Evolutionary conservation across 345 rosid species (phyloP).

Genomic region (Brassica carinata): DNA sequence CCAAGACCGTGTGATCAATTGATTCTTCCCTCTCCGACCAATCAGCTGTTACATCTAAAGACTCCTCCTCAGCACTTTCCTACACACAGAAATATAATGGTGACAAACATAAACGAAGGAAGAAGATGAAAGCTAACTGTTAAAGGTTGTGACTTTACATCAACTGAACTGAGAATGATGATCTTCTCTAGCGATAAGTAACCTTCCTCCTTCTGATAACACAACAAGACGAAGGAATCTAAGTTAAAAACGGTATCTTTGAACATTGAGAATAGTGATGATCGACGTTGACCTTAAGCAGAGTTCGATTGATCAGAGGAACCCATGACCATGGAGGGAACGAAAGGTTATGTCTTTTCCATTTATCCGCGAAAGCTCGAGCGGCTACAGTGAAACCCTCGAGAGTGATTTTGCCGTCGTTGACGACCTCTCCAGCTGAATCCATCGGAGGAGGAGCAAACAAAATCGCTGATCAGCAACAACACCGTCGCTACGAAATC

Average conservation of each 20-base stretch:
- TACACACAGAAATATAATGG: background rate
- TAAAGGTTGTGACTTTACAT: slow-evolving; percentile 40
- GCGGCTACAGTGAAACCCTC: slow-evolving; percentile 55
- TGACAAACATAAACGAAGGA: slow-evolving; percentile 13
- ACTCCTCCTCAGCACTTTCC: slow-evolving; percentile 37
- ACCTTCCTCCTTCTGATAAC: slow-evolving; percentile 45
- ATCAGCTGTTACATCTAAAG: slow-evolving; percentile 33
- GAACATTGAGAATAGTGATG: background rate
- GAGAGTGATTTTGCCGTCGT: slow-evolving; percentile 61
- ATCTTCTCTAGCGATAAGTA: slow-evolving; percentile 67
- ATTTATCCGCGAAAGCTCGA: slow-evolving; percentile 50
- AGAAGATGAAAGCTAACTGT: background rate
- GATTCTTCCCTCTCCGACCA: slow-evolving; percentile 42
- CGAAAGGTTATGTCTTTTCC: slow-evolving; percentile 48
- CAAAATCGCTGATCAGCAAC: background rate
- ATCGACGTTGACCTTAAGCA: slow-evolving; percentile 38
- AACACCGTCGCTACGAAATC: background rate
- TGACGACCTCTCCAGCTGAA: slow-evolving; percentile 18
- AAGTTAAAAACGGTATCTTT: background rate
- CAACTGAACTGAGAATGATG: slow-evolving; percentile 41
- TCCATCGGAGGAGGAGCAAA: slow-evolving; percentile 22
- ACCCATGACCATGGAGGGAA: slow-evolving; percentile 63
- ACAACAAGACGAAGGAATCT: background rate
- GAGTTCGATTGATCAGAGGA: slow-evolving; percentile 44
- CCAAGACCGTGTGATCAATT: slow-evolving; percentile 64